Evolutionary conservation across 73 alveolate genomes (phyloP), one percentile per base, ranked within the genome.

Genomic region (Paramecium caudatum): DNA sequence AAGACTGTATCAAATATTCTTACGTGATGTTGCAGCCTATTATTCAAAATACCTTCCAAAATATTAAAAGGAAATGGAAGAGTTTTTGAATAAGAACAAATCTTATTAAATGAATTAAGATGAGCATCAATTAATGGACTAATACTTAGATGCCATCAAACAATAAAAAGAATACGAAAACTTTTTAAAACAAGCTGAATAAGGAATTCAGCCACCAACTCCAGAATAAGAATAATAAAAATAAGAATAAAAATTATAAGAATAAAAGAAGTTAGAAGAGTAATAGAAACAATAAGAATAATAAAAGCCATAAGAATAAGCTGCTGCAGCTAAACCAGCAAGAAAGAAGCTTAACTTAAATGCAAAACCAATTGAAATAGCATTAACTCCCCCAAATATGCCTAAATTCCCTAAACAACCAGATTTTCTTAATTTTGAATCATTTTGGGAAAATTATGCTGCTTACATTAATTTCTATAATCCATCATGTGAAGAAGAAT

Each of bases 401-500:
- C 88, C 88, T 7, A 39, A 0, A 7, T 74, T 41, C 46, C 88
- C 88, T 0, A 74, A 74, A 74, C 33, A 37, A 15, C 88, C 88
- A 15, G 68, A 37, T 4, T 74, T 36, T 41, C 7, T 74, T 15
- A 68, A 74, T 83, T 50, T 83, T 36, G 62, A 83, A 17, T 39
- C 25, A 46, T 83, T 47, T 50, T 16, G 47, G 61, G 13, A 25
- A 55, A 25, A 46, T 7, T 83, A 83, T 25, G 49, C 43, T 23
- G 37, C 43, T 27, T 83, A 83, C 23, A 36, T 83, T 3, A 39
- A 36, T 83, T 83, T 50, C 30, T 83, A 32, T 83, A 36, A 46
- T 15, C 84, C 82, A 37, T 55, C 39, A 30, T 45, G 62, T 19
- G 91, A 82, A 82, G 91, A 82, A 7, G 83, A 68, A 27, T 70